Evolutionary conservation across 306 rosid species (phyloP).

Genomic region (Cicer cuneatum): DNA sequence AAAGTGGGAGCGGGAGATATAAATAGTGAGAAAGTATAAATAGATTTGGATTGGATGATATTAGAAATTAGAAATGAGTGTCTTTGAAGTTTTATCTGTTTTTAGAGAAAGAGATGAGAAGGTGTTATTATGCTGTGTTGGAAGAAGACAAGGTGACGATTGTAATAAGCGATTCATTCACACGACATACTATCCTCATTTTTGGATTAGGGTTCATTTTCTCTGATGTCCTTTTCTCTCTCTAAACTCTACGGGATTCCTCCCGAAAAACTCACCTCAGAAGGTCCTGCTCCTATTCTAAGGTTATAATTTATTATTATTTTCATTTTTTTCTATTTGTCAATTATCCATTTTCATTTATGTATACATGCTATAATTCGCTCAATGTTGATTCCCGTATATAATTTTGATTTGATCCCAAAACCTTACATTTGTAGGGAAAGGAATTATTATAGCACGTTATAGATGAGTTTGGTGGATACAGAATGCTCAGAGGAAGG

Average conservation of each 20-base stretch:
- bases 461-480: constrained; percentile 29
- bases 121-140: constrained; percentile 20
- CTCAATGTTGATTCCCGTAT: not conserved
- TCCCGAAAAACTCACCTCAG: constrained; percentile 41
- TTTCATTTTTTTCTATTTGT: not conserved
- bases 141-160: constrained; percentile 22
- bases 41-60: constrained; percentile 8
- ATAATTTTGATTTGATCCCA: not conserved
- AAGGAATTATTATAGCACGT: not conserved
- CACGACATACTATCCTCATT: constrained; percentile 22
- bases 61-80: not conserved
- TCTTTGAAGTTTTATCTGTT: constrained; percentile 1
- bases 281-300: constrained; percentile 11
- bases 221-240: constrained; percentile 38
- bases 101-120: constrained; percentile 32
- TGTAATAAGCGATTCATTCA: constrained; percentile 25
- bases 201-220: constrained; percentile 14
- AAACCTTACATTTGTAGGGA: not conserved
- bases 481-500: constrained; percentile 22
- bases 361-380: not conserved
- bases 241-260: constrained; percentile 41
- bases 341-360: not conserved
- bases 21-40: constrained; percentile 34
- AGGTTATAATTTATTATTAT: constrained; percentile 3
- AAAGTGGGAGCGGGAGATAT: not conserved